Evolutionary conservation across 352 stramenopile genomes (phyloP).

Genomic region (Lagenidium giganteum): DNA sequence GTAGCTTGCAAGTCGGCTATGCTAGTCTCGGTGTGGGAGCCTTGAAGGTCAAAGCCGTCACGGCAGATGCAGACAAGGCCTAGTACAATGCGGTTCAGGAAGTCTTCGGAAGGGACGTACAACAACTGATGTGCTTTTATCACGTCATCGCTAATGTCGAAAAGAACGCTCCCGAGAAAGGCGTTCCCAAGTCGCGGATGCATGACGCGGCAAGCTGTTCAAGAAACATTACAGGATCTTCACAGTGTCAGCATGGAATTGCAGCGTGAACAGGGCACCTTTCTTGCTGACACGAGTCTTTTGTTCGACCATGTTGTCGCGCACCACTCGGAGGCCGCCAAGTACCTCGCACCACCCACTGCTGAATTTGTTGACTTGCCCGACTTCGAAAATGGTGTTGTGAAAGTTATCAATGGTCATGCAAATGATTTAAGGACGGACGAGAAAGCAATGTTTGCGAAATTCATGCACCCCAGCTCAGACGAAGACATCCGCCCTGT

Average conservation of each 20-base stretch:
- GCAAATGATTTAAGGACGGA: background rate
- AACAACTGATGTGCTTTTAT: too few relatives aligned
- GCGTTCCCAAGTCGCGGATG: too few relatives aligned
- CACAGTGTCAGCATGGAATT: too few relatives aligned
- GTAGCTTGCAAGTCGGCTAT: conserved; percentile 3
- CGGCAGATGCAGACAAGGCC: conserved; percentile 7
- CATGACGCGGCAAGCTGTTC: too few relatives aligned
- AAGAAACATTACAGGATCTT: too few relatives aligned
- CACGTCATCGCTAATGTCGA: too few relatives aligned
- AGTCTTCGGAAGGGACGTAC: too few relatives aligned
- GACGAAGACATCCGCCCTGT: too few relatives aligned
- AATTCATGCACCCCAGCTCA: too few relatives aligned
- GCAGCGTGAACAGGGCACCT: background rate
- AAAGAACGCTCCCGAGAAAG: too few relatives aligned
- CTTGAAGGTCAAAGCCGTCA: conserved; percentile 1
- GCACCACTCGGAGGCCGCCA: background rate
- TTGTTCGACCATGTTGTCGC: conserved; percentile 1
- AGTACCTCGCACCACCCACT: background rate
- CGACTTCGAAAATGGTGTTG: conserved; percentile 1
- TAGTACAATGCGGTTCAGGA: conserved; percentile 6
- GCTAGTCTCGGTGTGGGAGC: conserved; percentile 3
- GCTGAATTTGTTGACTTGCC: background rate
- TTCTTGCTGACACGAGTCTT: conserved; percentile 1
- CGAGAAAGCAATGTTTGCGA: too few relatives aligned
- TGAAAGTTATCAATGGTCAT: background rate